Percentiles rank a stretch among this genome's conserved stretches.
phyloP scores from a whole-genome alignment of 345 rosid species.

The Lumnitzera racemosa region DNA sequence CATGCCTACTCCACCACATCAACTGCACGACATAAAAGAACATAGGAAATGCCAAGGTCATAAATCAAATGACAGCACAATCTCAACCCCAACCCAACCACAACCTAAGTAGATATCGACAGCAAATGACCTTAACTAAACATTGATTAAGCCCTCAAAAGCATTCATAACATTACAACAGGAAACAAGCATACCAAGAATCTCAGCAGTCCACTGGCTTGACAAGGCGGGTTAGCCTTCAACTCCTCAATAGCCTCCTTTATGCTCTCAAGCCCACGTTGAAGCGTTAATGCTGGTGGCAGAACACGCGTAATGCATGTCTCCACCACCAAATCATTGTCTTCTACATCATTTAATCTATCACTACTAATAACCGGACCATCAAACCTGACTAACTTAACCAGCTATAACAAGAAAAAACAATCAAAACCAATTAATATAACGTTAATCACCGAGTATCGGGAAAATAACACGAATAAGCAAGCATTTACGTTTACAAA shows the following conservation, averaged over 20 bases:
- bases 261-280: constrained; percentile 51
- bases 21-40: no score
- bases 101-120: no score
- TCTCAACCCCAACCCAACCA: no score
- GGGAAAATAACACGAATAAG: not conserved
- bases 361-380: constrained; percentile 35
- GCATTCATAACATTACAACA: not conserved
- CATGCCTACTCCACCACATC: no score
- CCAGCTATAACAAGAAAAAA: constrained; percentile 19
- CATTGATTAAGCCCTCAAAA: not conserved
- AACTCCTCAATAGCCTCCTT: constrained; percentile 49
- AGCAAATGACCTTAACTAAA: not conserved
- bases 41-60: no score
- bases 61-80: no score
- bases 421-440: not conserved
- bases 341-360: constrained; percentile 27
- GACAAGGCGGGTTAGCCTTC: constrained; percentile 52
- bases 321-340: constrained; percentile 49
- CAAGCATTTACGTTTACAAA: no score
- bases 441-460: not conserved
- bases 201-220: constrained; percentile 50
- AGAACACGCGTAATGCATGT: constrained; percentile 55
- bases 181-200: constrained; percentile 44
- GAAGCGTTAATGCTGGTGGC: constrained; percentile 79
- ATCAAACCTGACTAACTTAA: constrained; percentile 46